phyloP scores from a whole-genome alignment of 305 asterid species.

The Fraxinus sp. region DNA sequence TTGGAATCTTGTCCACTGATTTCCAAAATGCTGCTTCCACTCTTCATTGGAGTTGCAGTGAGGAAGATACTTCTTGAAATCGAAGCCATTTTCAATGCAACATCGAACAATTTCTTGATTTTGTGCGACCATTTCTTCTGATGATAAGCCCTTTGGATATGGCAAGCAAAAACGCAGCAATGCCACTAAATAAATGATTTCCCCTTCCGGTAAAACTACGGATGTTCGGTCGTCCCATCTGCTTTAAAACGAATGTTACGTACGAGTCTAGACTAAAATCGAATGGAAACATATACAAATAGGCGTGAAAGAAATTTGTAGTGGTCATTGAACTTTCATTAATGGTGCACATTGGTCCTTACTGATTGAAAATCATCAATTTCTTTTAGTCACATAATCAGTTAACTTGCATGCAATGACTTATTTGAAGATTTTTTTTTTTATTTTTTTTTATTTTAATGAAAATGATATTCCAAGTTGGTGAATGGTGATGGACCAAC shows the following conservation, averaged over 20 bases:
- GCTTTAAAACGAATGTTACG: neutral
- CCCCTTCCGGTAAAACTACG: conserved; percentile 39
- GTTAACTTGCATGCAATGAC: too few relatives aligned
- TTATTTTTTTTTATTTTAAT: too few relatives aligned
- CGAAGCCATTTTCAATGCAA: conserved; percentile 33
- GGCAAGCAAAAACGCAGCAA: conserved; percentile 35
- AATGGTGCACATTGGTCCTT: neutral
- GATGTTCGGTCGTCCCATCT: conserved; percentile 45
- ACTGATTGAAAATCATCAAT: too few relatives aligned
- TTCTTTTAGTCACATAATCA: neutral
- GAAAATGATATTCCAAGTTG: too few relatives aligned
- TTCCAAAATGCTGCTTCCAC: conserved; percentile 48
- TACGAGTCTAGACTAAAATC: neutral
- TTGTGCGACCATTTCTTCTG: conserved; percentile 33
- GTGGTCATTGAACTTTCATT: neutral
- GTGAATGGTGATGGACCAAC: too few relatives aligned
- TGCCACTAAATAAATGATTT: conserved; percentile 44
- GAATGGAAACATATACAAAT: too few relatives aligned
- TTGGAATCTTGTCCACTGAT: conserved; percentile 45
- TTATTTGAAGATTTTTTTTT: too few relatives aligned
- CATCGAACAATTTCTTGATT: conserved; percentile 33
- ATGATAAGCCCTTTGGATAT: conserved; percentile 29
- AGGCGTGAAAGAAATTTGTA: neutral
- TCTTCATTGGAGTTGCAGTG: conserved; percentile 33
- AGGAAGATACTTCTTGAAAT: conserved; percentile 40